phyloP scores from a whole-genome alignment of 176 grass and related monocot genomes.

The Oryza glumipatula region DNA sequence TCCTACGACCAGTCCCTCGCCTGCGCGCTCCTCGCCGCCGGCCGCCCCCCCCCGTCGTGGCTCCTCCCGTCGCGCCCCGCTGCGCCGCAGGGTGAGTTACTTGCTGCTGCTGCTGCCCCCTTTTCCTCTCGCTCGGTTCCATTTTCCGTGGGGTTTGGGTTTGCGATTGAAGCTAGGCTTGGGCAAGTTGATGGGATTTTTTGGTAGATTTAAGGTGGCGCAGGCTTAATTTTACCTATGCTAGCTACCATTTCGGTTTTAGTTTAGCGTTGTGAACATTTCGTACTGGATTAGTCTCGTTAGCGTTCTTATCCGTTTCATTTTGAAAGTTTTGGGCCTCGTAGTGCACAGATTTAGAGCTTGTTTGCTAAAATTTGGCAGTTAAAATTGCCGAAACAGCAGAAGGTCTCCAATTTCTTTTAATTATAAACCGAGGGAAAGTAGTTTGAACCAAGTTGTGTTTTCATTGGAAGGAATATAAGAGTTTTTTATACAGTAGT shows the following conservation, averaged over 20 bases:
- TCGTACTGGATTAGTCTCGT: background rate
- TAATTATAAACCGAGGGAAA: no score
- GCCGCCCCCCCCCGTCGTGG: constrained; percentile 61
- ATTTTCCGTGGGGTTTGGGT: background rate
- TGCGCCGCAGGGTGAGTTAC: constrained; percentile 21
- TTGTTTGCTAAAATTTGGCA: constrained; percentile 5
- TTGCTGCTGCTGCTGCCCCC: no score
- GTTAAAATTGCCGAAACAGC: background rate
- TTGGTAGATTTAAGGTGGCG: background rate
- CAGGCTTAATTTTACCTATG: background rate
- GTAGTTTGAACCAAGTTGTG: no score
- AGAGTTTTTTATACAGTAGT: background rate
- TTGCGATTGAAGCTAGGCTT: background rate
- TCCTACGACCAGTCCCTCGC: constrained; percentile 67
- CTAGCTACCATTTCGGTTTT: background rate
- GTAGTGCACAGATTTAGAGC: background rate
- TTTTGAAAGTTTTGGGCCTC: background rate
- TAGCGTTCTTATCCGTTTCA: background rate
- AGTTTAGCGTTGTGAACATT: constrained; percentile 3
- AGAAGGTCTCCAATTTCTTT: background rate
- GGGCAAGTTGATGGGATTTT: background rate
- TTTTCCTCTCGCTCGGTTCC: background rate
- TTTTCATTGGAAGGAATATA: no score
- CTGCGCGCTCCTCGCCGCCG: constrained; percentile 59
- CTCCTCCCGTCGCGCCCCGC: constrained; percentile 40